Evolutionary conservation across 495 filamentous ascomycete species (phyloP), one percentile per base, ranked within the genome.

Genomic region (Hypoxylon rickii): DNA sequence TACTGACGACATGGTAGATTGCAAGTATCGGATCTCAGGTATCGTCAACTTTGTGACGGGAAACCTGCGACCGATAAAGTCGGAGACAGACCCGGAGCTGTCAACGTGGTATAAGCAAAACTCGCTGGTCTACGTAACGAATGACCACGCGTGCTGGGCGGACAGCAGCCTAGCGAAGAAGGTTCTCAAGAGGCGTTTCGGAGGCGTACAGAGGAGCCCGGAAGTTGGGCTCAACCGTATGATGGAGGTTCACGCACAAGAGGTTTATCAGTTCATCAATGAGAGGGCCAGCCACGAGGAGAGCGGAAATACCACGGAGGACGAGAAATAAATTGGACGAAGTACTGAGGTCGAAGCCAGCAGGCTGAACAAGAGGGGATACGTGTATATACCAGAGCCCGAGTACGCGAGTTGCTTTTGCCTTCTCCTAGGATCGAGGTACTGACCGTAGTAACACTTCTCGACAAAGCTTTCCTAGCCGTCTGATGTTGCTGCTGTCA

Each of bases 81-180:
- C 84, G 0, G 75, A 84, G 53, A 85, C 82, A 1, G 84, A 88
- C 51, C 66, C 73, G 2, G 81, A 81, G 53, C 75, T 90, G 0
- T 87, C 85, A 11, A 73, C 76, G 26, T 92, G 88, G 88, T 92
- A 90, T 61, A 84, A 82, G 59, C 74, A 85, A 63, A 82, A 89
- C 68, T 89, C 86, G 0, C 73, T 82, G 1, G 85, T 95, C 49
- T 92, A 87, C 60, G 89, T 96, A 18, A 77, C 84, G 0, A 73
- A 77, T 19, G 74, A 83, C 37, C 92, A 96, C 60, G 79, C 82
- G 7, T 83, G 88, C 54, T 96, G 90, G 90, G 70, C 66, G 12
- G 78, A 80, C 51, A 56, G 69, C 13, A 79, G 83, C 0, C 58
- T 76, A 8, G 70, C 67, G 0, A 77, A 81, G 46, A 86, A 85